Conservation (phyloP, 148 eudicot genomes). For the Talinum fruticosum region DNA sequence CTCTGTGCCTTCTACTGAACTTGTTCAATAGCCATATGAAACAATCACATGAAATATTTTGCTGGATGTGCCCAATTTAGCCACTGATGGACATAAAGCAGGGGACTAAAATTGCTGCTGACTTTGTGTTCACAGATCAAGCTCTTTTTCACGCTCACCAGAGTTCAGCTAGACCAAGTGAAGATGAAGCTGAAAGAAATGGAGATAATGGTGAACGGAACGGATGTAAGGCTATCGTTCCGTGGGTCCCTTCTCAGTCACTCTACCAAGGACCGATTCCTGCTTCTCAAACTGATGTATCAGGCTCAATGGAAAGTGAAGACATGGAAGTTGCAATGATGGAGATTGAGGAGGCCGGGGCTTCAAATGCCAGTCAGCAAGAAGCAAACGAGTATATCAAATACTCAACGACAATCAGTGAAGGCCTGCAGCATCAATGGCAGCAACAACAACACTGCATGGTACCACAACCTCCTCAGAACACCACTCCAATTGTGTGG, state of each 20-base stretch:
- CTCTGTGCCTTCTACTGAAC: too few relatives aligned
- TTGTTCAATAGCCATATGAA: background rate
- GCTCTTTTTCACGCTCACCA: conserved; percentile 32
- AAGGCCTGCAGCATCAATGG: conserved; percentile 50
- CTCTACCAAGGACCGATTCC: conserved; percentile 17
- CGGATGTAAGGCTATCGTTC: conserved; percentile 64
- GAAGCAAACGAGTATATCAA: conserved; percentile 13
- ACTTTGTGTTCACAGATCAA: conserved; percentile 40
- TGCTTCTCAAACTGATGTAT: conserved; percentile 11
- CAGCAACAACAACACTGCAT: conserved; percentile 67
- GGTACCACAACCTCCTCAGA: conserved; percentile 59
- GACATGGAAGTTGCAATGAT: conserved; percentile 46
- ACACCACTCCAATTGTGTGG: conserved; percentile 60
- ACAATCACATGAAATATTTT: background rate
- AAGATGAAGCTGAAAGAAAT: conserved; percentile 19
- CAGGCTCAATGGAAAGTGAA: conserved; percentile 66
- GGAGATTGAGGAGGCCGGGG: conserved; percentile 61
- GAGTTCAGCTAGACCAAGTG: conserved; percentile 6
- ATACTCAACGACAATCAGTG: conserved; percentile 16
- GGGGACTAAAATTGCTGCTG: background rate
- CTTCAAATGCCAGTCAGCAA: background rate
- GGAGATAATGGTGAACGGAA: conserved; percentile 17
- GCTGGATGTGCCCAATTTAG: too few relatives aligned
- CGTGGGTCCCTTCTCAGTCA: conserved; percentile 59
- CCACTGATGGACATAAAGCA: too few relatives aligned